phyloP scores from a whole-genome alignment of 352 stramenopile species.

The Pythium rishiriense region DNA sequence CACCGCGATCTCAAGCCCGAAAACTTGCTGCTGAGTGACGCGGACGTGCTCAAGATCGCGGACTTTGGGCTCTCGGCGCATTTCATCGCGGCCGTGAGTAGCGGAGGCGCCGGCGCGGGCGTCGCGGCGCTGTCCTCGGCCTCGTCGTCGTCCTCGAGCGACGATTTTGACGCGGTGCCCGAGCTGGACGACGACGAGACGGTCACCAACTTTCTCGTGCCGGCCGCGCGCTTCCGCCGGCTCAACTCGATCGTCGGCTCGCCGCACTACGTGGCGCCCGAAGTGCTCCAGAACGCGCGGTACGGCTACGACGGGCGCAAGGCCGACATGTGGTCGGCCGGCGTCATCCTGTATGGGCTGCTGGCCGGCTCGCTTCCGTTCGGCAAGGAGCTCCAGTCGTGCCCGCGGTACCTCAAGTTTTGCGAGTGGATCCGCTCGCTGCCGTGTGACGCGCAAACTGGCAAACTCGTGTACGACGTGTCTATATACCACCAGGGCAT shows the following conservation, averaged over 20 bases:
- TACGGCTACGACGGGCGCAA: constrained; percentile 92
- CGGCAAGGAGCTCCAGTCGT: constrained; percentile 93
- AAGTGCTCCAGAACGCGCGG: constrained; percentile 91
- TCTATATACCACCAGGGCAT: constrained; percentile 42
- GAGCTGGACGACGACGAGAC: constrained; percentile 30
- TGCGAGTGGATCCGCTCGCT: constrained; percentile 89
- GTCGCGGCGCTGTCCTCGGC: constrained; percentile 10
- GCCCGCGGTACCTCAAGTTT: constrained; percentile 94
- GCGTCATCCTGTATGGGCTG: constrained; percentile 93
- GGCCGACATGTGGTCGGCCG: constrained; percentile 93
- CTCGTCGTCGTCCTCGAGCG: constrained; percentile 22
- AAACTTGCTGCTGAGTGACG: constrained; percentile 91
- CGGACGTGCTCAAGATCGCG: constrained; percentile 93
- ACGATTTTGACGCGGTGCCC: constrained; percentile 20
- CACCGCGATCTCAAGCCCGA: constrained; percentile 89
- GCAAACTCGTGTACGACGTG: constrained; percentile 63
- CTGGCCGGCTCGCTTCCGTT: constrained; percentile 94
- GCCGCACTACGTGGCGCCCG: constrained; percentile 96
- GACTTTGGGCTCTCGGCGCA: constrained; percentile 94
- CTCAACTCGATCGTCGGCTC: constrained; percentile 96
- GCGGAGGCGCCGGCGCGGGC: constrained; percentile 29
- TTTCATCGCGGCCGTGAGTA: constrained; percentile 85
- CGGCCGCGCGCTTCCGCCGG: constrained; percentile 64
- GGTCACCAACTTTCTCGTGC: constrained; percentile 24
- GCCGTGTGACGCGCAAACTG: constrained; percentile 56